Conservation (phyloP, 2,329 filamentous ascomycete genomes). For the Coniochaeta prunicola region DNA sequence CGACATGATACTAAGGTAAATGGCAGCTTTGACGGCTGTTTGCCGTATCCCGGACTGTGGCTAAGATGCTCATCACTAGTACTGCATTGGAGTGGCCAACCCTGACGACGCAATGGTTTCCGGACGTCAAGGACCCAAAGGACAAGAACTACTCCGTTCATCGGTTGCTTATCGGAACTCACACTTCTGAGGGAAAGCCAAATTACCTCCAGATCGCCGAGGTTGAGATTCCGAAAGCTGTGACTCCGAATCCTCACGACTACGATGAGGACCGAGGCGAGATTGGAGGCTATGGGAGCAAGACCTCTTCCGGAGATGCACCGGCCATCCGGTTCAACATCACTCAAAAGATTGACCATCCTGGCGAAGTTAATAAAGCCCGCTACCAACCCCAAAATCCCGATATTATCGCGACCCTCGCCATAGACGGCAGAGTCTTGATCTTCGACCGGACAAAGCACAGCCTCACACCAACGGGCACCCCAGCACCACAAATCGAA, state of each 20-base stretch:
- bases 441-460: conserved; percentile 97
- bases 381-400: conserved; percentile 97
- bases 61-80: conserved; percentile 30
- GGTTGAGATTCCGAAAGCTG: conserved; percentile 81
- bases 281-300: conserved; percentile 83
- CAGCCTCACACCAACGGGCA: conserved; percentile 65
- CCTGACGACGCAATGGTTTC: conserved; percentile 95
- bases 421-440: conserved; percentile 78
- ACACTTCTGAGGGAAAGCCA: conserved; percentile 76
- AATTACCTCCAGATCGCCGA: conserved; percentile 96
- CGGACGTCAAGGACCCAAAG: conserved; percentile 81
- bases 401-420: conserved; percentile 91
- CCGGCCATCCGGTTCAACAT: conserved; percentile 80
- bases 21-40: conserved; percentile 6
- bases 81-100: conserved; percentile 97
- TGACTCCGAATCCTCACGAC: conserved; percentile 66
- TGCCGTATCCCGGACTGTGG: conserved; percentile 9
- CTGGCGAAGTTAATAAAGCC: conserved; percentile 96
- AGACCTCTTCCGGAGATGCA: conserved; percentile 52
- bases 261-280: conserved; percentile 91
- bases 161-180: conserved; percentile 85
- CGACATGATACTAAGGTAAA: conserved; percentile 83
- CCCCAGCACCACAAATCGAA: conserved; percentile 74
- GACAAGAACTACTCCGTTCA: conserved; percentile 85
- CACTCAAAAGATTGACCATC: conserved; percentile 93